phyloP scores from a whole-genome alignment of 441 rosid species.

The Kokia cookei region DNA sequence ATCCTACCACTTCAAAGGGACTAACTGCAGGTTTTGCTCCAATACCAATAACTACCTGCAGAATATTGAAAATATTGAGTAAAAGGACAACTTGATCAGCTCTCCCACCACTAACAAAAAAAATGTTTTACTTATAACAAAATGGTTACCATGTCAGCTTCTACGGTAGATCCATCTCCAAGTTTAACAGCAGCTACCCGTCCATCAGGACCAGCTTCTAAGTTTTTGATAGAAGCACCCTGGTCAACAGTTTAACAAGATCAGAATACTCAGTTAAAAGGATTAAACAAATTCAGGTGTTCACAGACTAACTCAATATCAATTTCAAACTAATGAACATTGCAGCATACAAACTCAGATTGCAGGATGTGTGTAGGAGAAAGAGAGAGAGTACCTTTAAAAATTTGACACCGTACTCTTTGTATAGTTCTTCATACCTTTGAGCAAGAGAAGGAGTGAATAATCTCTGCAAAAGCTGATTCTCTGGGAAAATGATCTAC shows the following conservation, averaged over 20 bases:
- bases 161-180: constrained; percentile 72
- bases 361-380: not conserved
- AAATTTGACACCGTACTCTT: constrained; percentile 73
- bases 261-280: constrained; percentile 1
- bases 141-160: constrained; percentile 63
- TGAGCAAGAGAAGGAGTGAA: constrained; percentile 88
- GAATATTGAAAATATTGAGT: not conserved
- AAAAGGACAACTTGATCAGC: not conserved
- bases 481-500: constrained; percentile 79
- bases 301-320: not conserved
- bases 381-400: constrained; percentile 39
- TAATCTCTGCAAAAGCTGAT: constrained; percentile 77
- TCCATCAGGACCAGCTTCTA: constrained; percentile 78
- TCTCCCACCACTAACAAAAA: not conserved
- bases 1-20: constrained; percentile 62
- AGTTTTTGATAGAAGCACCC: constrained; percentile 70
- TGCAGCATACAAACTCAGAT: not conserved
- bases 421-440: constrained; percentile 75
- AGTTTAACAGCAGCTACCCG: constrained; percentile 67
- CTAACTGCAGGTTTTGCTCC: constrained; percentile 84
- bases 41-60: constrained; percentile 75
- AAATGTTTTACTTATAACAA: not conserved
- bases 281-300: not conserved
- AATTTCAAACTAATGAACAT: not conserved
- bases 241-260: constrained; percentile 26